Evolutionary conservation across 116 monocot genomes (phyloP).

Genomic region (Papilionanthe hybrid): DNA sequence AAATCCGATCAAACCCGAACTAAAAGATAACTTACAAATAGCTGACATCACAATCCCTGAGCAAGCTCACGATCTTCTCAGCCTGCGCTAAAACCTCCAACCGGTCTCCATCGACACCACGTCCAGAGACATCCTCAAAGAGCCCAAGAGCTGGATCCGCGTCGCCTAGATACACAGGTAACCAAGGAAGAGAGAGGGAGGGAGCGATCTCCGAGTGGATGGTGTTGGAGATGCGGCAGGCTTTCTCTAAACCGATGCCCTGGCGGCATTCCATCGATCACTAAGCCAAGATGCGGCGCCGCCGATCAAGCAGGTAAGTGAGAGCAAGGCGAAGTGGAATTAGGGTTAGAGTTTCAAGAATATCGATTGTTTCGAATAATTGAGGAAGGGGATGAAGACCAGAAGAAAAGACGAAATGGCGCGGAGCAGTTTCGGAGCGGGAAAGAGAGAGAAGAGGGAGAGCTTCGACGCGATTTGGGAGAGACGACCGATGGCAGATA

Average conservation of each 20-base stretch:
- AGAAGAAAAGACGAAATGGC: conserved; percentile 4
- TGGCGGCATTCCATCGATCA: conserved; percentile 22
- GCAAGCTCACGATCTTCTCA: conserved; percentile 46
- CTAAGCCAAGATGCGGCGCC: not conserved
- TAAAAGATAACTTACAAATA: conserved; percentile 56
- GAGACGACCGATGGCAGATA: conserved; percentile 4
- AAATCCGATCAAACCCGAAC: not conserved
- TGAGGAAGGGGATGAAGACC: not conserved
- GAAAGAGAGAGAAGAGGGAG: not conserved
- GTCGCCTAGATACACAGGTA: conserved; percentile 66
- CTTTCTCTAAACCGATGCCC: conserved; percentile 43
- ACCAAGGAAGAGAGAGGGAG: conserved; percentile 66
- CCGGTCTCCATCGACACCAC: conserved; percentile 20
- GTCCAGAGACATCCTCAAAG: conserved; percentile 28
- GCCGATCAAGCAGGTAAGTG: not conserved
- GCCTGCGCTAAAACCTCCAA: conserved; percentile 52
- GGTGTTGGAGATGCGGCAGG: conserved; percentile 79
- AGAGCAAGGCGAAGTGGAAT: not conserved
- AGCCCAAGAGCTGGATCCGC: conserved; percentile 39
- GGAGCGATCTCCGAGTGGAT: conserved; percentile 71
- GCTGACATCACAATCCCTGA: conserved; percentile 63
- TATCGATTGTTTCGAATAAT: not conserved
- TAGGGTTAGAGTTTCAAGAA: conserved; percentile 4
- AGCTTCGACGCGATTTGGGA: not conserved
- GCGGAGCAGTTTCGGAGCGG: not conserved